Evolutionary conservation across 768 basidiomycete genomes (phyloP), one percentile per base, ranked within the genome.

Genomic region (Leccinum sublutescens): DNA sequence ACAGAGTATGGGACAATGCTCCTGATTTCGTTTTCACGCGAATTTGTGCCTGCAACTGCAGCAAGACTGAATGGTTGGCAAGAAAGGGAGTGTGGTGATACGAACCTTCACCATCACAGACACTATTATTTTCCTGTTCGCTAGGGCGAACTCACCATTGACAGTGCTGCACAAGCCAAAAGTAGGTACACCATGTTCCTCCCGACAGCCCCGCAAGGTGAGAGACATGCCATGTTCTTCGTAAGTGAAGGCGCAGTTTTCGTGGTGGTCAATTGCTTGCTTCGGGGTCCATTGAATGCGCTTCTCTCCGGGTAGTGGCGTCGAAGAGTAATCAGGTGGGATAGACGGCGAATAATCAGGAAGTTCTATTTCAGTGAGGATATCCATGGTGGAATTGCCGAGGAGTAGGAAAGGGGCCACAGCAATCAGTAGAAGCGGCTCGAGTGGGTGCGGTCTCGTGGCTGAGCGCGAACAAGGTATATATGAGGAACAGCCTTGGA

Each of bases 321-420:
- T 79, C 36, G 69, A 78, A 51, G 88, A 85, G 66, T 89, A 90
- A 8, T 74, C 67, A 1, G 88, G 88, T 27, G 82, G 81, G 2
- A 73, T 71, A 6, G 85, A 80, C 2, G 82, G 77, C 0, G 84
- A 78, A 66, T 89, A 89, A 6, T 67, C 68, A 19, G 88, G 85
- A 33, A 85, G 62, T 27, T 56, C 62, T 56, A 60, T 55, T 33
- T 55, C 50, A 9, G 59, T 51, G 47, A 45, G 27, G 11, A 23
- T 50, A 51, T 62, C 69, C 64, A 68, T 64, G 29, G 61, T 55
- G 10, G 50, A 62, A 33, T 23, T 19, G 23, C 21, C 25, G 23
- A 17, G 17, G 47, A 31, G 43, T 3, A 34, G 40, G 38, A 49
- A 62, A 60, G 55, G 49, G 52, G 36, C 38, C 40, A 45, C 17